These are phyloP conservation scores for Ceraceosorus guamensis DNA, from an alignment of 1,284 basidiomycete species.

Conservation along the genomic window DNA sequence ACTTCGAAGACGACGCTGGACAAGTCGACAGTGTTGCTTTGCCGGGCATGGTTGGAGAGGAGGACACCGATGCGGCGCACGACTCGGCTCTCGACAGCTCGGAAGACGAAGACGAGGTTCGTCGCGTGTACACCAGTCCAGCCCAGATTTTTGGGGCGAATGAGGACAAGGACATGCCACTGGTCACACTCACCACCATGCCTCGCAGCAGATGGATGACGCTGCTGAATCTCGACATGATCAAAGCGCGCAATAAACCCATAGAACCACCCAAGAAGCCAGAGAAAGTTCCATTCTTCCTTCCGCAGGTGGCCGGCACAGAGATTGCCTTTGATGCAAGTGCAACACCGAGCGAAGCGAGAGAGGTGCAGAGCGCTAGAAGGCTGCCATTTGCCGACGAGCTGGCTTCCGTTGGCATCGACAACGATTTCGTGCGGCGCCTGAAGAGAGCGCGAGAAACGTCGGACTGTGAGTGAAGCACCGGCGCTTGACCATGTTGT, in stretches of 20 bases:
- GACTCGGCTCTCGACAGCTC: constrained; percentile 49
- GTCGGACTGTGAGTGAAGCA: constrained; percentile 4
- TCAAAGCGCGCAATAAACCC: constrained; percentile 85
- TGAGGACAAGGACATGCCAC: constrained; percentile 8
- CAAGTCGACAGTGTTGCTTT: constrained; percentile 13
- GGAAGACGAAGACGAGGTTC: constrained; percentile 29
- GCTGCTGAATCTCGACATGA: constrained; percentile 86
- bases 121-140: constrained; percentile 31
- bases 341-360: too few relatives aligned
- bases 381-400: not conserved
- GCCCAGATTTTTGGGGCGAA: constrained; percentile 53
- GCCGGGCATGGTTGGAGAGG: constrained; percentile 26
- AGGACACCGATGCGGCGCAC: constrained; percentile 13
- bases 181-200: constrained; percentile 78
- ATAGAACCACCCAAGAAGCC: constrained; percentile 90
- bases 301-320: constrained; percentile 69
- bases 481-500: too few relatives aligned
- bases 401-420: constrained; percentile 10
- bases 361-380: too few relatives aligned
- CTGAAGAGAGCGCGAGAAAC: constrained; percentile 18
- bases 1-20: constrained; percentile 9
- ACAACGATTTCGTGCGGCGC: constrained; percentile 30
- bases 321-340: constrained; percentile 16
- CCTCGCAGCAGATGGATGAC: constrained; percentile 94
- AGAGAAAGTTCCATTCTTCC: constrained; percentile 77